These are phyloP conservation scores for Cryptococcus sp. DNA, from an alignment of 1,284 basidiomycete species.

Conservation along the genomic window DNA sequence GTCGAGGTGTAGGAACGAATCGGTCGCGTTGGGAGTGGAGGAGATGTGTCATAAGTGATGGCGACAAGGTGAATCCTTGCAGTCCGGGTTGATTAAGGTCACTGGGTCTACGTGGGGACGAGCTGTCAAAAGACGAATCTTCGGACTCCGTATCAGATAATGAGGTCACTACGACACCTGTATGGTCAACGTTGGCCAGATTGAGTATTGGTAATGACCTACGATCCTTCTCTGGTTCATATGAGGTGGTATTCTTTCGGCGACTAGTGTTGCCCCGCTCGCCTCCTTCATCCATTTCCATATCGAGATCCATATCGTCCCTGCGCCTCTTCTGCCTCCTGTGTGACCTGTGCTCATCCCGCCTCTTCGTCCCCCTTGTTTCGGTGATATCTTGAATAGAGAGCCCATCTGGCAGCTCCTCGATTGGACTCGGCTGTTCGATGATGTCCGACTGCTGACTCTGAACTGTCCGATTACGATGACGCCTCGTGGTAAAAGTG, in stretches of 20 bases:
- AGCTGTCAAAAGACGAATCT: conserved; percentile 19
- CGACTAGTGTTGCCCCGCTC: not conserved
- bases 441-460: conserved; percentile 25
- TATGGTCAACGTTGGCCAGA: not conserved
- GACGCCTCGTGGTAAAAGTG: conserved; percentile 6
- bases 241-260: conserved; percentile 25
- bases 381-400: conserved; percentile 19
- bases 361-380: conserved; percentile 8
- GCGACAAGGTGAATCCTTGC: conserved; percentile 41
- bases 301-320: conserved; percentile 26
- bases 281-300: conserved; percentile 11
- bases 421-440: conserved; percentile 17
- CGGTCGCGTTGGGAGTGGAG: conserved; percentile 31
- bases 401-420: not conserved
- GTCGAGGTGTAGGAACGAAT: not conserved
- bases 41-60: conserved; percentile 42
- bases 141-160: conserved; percentile 26
- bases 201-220: conserved; percentile 7
- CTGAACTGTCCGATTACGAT: not conserved
- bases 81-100: conserved; percentile 37
- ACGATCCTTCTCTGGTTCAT: conserved; percentile 46
- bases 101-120: conserved; percentile 19
- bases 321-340: conserved; percentile 3
- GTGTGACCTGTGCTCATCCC: not conserved
- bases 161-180: conserved; percentile 40